Conservation (phyloP, 768 basidiomycete species). For the Sporobolomyces phaffii region DNA sequence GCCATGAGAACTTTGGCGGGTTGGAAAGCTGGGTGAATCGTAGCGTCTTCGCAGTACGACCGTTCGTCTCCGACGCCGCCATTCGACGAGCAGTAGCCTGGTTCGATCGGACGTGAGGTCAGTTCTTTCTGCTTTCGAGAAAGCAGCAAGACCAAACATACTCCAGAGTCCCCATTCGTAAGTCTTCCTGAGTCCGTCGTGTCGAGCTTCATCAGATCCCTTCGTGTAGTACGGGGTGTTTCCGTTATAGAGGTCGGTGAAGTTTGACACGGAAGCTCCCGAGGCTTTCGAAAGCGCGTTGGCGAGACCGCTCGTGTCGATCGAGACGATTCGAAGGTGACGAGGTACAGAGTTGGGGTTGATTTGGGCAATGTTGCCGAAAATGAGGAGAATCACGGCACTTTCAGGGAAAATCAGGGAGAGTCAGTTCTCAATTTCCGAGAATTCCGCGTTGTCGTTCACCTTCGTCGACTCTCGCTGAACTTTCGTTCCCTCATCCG, state of each 20-base stretch:
- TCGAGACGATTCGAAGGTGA: constrained; percentile 33
- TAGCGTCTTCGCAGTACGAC: constrained; percentile 23
- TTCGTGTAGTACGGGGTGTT: constrained; percentile 4
- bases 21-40: constrained; percentile 13
- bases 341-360: constrained; percentile 32
- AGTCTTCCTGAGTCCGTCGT: constrained; percentile 12
- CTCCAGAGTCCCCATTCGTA: constrained; percentile 34
- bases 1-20: constrained; percentile 19
- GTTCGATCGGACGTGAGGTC: background rate
- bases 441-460: too few relatives aligned
- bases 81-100: constrained; percentile 29
- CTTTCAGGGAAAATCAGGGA: too few relatives aligned
- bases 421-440: too few relatives aligned
- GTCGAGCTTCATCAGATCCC: background rate
- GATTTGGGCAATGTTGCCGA: constrained; percentile 36
- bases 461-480: too few relatives aligned
- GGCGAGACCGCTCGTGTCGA: constrained; percentile 36
- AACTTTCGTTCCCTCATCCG: too few relatives aligned
- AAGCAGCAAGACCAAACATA: background rate
- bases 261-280: background rate
- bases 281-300: constrained; percentile 5
- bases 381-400: constrained; percentile 30
- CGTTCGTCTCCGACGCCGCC: constrained; percentile 18
- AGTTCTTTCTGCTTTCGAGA: too few relatives aligned
- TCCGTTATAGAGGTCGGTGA: constrained; percentile 1